Base-by-base conservation (phyloP, 1,284 basidiomycete species). In the Malassezia vespertilionis region DNA sequence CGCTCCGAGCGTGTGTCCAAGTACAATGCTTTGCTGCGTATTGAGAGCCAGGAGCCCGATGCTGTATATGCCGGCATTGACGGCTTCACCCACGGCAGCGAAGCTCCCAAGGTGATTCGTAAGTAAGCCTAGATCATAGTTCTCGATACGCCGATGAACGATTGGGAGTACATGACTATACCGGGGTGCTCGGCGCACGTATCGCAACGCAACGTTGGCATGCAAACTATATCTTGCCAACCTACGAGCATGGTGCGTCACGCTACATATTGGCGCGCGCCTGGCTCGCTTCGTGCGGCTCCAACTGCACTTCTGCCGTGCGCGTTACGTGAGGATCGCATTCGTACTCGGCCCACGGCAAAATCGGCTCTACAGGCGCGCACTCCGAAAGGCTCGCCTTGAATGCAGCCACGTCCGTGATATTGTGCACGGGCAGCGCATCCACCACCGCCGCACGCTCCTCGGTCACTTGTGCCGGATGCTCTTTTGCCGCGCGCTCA, bases 1-100 rank as follows among this genome's bases (percentile, higher is more conserved):
- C 80, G 89, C 60, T 83, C 82, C 63, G 89, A 91, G 76, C 87
- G 88, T 76, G 82, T 90, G 24, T 86, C 87, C 72, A 93, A 91
- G 76, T 72, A 65, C 60, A 70, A 71, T 54, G 57, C 59, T 46
- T 58, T 70, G 8, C 60, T 70, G 17, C 58, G 67, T 36, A 70
- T 70, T 51, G 67, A 70, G 61, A 28, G 33, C 18, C 52, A 55
- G 39, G 65, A 66, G 53, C 35, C 51, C 21, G 46, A 57, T 23
- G 57, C 58, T 9, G 53, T 56, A 17, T 70, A 70, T 57, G 67
- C 67, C 26, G 67, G 62, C 39, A 49, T 65, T 44, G 56, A 65
- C 42, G 65, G 65, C 37, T 70, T 70, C 55, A 58, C 58, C 40
- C 56, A 58, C 45, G 58, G 58, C 38, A 53, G 58, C 38, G 51